Evolutionary conservation across 345 rosid genomes (phyloP).

Genomic region (Pistacia vera): DNA sequence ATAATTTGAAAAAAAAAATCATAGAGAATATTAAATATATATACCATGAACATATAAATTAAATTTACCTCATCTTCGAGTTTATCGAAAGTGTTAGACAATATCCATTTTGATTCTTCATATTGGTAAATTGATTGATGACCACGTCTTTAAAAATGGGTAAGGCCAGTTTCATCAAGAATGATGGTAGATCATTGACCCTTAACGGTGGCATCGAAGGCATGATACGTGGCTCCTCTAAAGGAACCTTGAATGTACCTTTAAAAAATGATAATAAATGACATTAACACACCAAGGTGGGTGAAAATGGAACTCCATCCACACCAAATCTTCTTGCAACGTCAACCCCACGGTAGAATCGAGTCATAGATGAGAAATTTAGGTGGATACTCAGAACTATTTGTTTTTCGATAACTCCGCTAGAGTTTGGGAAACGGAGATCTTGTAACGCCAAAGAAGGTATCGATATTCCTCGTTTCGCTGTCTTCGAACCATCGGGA

Average conservation of each 20-base stretch:
- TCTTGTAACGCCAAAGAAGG: constrained; percentile 8
- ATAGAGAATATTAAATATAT: no score
- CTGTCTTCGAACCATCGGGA: not conserved
- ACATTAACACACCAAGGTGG: constrained; percentile 10
- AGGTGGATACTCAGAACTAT: not conserved
- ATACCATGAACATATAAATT: not conserved
- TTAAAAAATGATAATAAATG: constrained; percentile 19
- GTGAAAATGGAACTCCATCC: constrained; percentile 25
- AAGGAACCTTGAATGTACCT: constrained; percentile 13
- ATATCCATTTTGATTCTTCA: constrained; percentile 31
- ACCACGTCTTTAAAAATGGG: constrained; percentile 20
- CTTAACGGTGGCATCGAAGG: constrained; percentile 30
- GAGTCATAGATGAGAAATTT: constrained; percentile 9
- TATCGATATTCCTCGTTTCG: no score
- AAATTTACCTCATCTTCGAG: constrained; percentile 51
- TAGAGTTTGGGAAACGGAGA: constrained; percentile 29
- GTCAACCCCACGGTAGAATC: not conserved
- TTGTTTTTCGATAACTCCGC: constrained; percentile 19
- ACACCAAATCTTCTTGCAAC: constrained; percentile 13
- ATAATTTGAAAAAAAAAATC: not conserved
- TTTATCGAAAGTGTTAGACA: constrained; percentile 42
- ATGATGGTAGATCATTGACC: constrained; percentile 46
- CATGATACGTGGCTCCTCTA: not conserved
- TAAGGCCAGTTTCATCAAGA: constrained; percentile 28
- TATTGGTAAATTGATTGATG: constrained; percentile 37